Percentiles rank a stretch among this genome's conserved stretches.
Evolutionary conservation across 768 basidiomycete genomes (phyloP).

Genomic region (Collybia sordida): DNA sequence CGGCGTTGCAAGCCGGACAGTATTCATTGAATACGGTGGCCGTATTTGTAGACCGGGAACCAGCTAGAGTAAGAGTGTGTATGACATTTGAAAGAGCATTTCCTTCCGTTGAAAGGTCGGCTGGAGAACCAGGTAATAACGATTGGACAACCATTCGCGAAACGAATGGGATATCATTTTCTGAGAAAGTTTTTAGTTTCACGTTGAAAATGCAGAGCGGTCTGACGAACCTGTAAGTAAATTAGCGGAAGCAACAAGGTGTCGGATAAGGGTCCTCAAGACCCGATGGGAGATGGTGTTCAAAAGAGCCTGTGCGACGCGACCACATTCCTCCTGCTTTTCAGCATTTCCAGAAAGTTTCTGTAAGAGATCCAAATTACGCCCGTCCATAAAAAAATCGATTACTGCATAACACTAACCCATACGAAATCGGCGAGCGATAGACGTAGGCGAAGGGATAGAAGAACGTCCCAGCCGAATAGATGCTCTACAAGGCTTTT

Average conservation of each 20-base stretch:
- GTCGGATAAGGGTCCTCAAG: conserved; percentile 55
- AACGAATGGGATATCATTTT: conserved; percentile 63
- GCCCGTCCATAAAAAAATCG: neutral
- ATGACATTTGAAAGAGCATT: conserved; percentile 26
- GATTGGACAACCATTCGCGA: conserved; percentile 61
- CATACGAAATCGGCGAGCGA: conserved; percentile 50
- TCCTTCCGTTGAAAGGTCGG: conserved; percentile 37
- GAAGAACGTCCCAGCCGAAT: conserved; percentile 58
- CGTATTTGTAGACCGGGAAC: conserved; percentile 29
- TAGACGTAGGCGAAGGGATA: conserved; percentile 56
- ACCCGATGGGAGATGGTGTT: conserved; percentile 52
- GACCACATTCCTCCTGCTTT: conserved; percentile 45
- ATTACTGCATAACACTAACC: conserved; percentile 28
- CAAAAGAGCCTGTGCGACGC: conserved; percentile 50
- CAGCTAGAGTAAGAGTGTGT: conserved; percentile 18
- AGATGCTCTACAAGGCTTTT: conserved; percentile 53
- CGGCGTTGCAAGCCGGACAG: conserved; percentile 73
- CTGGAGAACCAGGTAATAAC: conserved; percentile 46
- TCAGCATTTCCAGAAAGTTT: conserved; percentile 46
- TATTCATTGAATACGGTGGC: conserved; percentile 50
- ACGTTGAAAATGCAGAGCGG: conserved; percentile 11
- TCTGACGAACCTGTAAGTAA: conserved; percentile 43
- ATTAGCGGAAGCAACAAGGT: conserved; percentile 45
- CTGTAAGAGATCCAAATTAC: conserved; percentile 21
- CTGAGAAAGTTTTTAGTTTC: conserved; percentile 29